Base-by-base conservation (phyloP, 179 eudicot species). In the Drosera spatulata region DNA sequence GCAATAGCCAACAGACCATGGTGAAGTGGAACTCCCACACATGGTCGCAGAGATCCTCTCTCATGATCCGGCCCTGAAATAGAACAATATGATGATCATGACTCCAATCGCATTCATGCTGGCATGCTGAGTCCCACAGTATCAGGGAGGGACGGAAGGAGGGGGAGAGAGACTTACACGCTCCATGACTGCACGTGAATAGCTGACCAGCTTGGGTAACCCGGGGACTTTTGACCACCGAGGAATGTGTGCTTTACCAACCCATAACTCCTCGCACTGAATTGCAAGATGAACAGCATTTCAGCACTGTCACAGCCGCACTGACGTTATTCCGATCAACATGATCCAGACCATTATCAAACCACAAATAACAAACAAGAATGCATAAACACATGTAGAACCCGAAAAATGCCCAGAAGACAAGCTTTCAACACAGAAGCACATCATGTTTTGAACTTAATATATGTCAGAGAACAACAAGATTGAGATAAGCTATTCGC, bases 201-300 rank as follows among this genome's bases (percentile, higher is more conserved):
- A 81, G 65, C 79, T 62, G 14, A 80, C 74, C 75, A 85, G 50
- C 75, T 85, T 80, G 39, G 96, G 73, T 60, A 91, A 56, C 41
- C 91, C 88, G 22, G 69, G 70, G 48, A 68, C 68, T 61, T 71
- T 70, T 12, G 90, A 69, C 43, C 82, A 73, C 37, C 84, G 85
- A 61, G 98, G 98, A 65, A 91, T 77, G 66, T 91, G 97, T 57
- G 96, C 96, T 74, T 91, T 91, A 53, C 86, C 94, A n/a, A 56
- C 65, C 94, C 91, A 87, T 69, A 91, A 63, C 65, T 83, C 82
- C 64, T 87, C 79, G 65, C 97, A 91, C 94, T 88, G 72, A 65
- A 62, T 70, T 40, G 11, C 6, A 56, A 59, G 46, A 44, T n/a
- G n/a, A 59, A 15, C 51, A 42, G 37, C 33, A 37, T 33, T 39